Base-by-base conservation (phyloP, 768 basidiomycete species). In the Trametes cinnabarina region DNA sequence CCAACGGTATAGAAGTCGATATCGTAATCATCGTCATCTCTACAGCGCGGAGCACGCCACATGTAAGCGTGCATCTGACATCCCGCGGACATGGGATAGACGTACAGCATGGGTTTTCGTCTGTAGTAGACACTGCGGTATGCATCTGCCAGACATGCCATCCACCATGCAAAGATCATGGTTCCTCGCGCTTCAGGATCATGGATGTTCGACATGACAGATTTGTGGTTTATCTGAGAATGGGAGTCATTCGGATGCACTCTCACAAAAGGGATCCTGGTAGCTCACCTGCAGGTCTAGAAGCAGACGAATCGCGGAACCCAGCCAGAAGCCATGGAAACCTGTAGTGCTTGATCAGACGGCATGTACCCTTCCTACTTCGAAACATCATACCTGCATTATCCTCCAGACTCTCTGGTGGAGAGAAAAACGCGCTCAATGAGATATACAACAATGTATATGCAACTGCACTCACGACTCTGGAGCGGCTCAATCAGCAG, bases 151-250 rank as follows among this genome's bases (percentile, higher is more conserved):
- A 94, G 76, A 71, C 88, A 90, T 8, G 92, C 87, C 83, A 94
- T 89, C 92, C 94, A 95, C 88, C 93, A 94, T 1, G 92, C 88
- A 67, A 92, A 94, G 50, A 90, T 88, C 86, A 93, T 90, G 6
- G 88, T 91, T 23, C 89, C 87, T 51, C 87, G 83, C 48, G 79
- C 84, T 66, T 92, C 90, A 39, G 83, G 78, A 68, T 91, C 88
- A 61, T 82, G 79, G 62, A 91, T 89, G 57, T 79, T 83, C 10
- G 82, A 78, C 76, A 89, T 85, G 35, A 86, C 86, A 3, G 88
- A 84, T 70, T 90, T 91, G 66, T 91, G 88, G 72, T 92, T 92
- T 70, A 92, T 90, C 90, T 92, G 46, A 12, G 47, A 14, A 35
- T 22, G n/a, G 17, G 14, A 40, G 32, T 50, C 40, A 22, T 19